Evolutionary conservation across 2,329 filamentous ascomycete genomes (phyloP).

Genomic region (Hawksworthiomyces lignivorus): DNA sequence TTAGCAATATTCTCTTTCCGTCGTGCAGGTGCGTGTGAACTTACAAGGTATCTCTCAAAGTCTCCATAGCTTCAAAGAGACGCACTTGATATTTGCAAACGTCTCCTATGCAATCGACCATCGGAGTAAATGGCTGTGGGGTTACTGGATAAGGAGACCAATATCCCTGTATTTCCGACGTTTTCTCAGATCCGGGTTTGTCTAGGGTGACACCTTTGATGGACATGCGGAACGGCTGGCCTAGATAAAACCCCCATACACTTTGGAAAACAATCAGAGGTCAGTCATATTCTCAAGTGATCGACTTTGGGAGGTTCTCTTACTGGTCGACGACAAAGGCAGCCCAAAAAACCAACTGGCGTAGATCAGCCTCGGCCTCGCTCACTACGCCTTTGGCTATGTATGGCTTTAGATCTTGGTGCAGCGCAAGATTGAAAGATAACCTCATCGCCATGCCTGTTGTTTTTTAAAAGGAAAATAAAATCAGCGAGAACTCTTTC

Average conservation of each 20-base stretch:
- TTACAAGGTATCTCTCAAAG: not conserved
- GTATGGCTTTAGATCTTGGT: constrained; percentile 32
- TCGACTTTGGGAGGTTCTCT: too few species aligned
- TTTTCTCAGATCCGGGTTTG: not conserved
- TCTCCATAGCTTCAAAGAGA: constrained; percentile 1
- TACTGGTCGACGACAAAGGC: constrained; percentile 30
- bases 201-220: not conserved
- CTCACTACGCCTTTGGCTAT: constrained; percentile 31
- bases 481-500: too few species aligned
- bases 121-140: not conserved
- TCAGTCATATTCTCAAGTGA: too few species aligned
- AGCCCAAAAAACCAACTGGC: constrained; percentile 33
- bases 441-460: constrained; percentile 35
- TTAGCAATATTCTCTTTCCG: too few species aligned
- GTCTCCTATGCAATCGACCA: not conserved
- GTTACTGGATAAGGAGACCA: too few species aligned
- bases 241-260: constrained; percentile 6
- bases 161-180: not conserved
- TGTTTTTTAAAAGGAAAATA: too few species aligned
- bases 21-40: not conserved
- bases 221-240: constrained; percentile 4
- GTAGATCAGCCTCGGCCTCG: constrained; percentile 29
- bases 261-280: too few species aligned
- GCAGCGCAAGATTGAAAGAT: constrained; percentile 35
- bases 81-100: not conserved